phyloP scores from a whole-genome alignment of 2,329 filamentous ascomycete genomes.

The Penicillium sp. region DNA sequence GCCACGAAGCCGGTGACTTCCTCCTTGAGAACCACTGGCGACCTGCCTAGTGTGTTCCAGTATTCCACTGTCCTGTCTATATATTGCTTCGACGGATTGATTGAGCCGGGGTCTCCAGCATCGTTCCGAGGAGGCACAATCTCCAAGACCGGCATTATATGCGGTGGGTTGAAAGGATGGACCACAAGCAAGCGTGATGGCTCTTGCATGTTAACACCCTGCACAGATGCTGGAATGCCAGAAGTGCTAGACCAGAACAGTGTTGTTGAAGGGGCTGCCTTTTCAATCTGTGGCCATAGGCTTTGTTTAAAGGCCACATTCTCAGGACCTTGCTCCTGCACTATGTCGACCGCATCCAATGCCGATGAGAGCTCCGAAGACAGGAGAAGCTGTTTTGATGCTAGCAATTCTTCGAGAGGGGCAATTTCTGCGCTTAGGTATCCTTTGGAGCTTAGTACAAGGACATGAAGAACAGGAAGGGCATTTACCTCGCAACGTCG shows the following conservation, averaged over 20 bases:
- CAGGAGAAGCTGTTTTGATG: constrained; percentile 29
- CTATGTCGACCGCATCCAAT: constrained; percentile 45
- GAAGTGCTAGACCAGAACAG: constrained; percentile 58
- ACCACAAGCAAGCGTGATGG: constrained; percentile 50
- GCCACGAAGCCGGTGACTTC: constrained; percentile 56
- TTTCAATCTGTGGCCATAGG: constrained; percentile 51
- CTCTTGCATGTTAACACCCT: constrained; percentile 42
- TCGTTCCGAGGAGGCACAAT: constrained; percentile 51
- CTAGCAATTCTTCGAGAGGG: constrained; percentile 14
- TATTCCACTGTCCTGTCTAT: constrained; percentile 43
- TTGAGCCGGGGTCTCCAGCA: constrained; percentile 17
- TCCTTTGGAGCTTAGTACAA: background rate
- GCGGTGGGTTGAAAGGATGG: constrained; percentile 60
- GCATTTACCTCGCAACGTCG: constrained; percentile 32
- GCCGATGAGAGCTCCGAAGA: constrained; percentile 36
- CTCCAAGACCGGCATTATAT: constrained; percentile 59
- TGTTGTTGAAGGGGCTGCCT: constrained; percentile 39
- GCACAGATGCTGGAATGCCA: constrained; percentile 53
- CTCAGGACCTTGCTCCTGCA: constrained; percentile 60
- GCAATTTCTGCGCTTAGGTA: constrained; percentile 3
- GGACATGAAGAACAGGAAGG: background rate
- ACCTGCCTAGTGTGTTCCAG: constrained; percentile 40
- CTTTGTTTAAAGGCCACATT: constrained; percentile 48
- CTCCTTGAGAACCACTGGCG: constrained; percentile 49
- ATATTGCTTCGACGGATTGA: constrained; percentile 16